Conservation (phyloP, 1,139 yeast genomes). For the Scheffersomyces quercinus region DNA sequence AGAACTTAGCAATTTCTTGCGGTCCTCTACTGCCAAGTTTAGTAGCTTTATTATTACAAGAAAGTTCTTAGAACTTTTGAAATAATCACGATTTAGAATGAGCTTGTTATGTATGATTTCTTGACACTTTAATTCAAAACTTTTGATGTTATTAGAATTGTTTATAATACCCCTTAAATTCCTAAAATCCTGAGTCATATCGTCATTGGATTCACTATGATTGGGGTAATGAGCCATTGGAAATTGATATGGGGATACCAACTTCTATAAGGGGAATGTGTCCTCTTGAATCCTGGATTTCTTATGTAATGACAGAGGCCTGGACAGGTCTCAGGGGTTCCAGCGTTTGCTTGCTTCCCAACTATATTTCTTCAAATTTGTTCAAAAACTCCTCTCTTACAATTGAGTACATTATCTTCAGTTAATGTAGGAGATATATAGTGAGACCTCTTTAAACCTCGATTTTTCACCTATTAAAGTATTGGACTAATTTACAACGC, state of each 20-base stretch:
- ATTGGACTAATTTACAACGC: too few species aligned
- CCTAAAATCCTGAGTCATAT: neutral
- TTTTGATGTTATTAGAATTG: neutral
- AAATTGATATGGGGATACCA: neutral
- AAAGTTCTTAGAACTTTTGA: slow-evolving; percentile 5
- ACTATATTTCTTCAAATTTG: too few species aligned
- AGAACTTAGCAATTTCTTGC: neutral
- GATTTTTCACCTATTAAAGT: too few species aligned
- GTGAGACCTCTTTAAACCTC: too few species aligned
- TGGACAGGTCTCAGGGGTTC: too few species aligned
- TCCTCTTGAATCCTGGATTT: too few species aligned
- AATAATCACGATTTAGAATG: slow-evolving; percentile 5
- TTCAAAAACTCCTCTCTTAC: too few species aligned
- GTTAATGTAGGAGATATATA: too few species aligned
- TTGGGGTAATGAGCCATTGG: neutral
- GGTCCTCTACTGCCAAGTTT: slow-evolving; percentile 1
- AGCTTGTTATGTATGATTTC: slow-evolving; percentile 5
- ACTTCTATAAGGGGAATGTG: too few species aligned
- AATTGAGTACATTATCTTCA: too few species aligned
- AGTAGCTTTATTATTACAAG: slow-evolving; percentile 6
- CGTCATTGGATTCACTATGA: neutral
- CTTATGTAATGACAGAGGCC: too few species aligned
- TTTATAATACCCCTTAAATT: neutral
- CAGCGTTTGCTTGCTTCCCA: too few species aligned
- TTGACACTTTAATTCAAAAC: slow-evolving; percentile 5